A percentile compares a stretch with the other conserved stretches of the same genome.
Evolutionary conservation across 2,329 filamentous ascomycete species (phyloP).

Genomic region (Diplocarpon mali): DNA sequence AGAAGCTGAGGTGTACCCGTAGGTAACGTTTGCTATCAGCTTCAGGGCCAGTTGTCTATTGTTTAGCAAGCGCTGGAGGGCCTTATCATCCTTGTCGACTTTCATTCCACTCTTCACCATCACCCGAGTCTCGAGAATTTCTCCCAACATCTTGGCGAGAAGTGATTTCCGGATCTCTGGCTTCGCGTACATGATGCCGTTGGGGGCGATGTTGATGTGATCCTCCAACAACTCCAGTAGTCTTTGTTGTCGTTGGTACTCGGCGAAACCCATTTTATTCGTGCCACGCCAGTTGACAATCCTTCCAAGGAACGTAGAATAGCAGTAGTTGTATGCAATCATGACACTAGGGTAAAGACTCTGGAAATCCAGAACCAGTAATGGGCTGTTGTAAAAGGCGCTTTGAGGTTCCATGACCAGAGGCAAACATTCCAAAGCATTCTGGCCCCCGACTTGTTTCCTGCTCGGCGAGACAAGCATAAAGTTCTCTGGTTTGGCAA

Average conservation of each 20-base stretch:
- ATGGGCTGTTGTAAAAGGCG: constrained; percentile 80
- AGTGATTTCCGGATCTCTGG: constrained; percentile 78
- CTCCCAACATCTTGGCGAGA: constrained; percentile 89
- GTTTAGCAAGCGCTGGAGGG: constrained; percentile 76
- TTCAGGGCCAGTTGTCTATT: constrained; percentile 92
- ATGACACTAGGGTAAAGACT: constrained; percentile 94
- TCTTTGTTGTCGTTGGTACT: constrained; percentile 68
- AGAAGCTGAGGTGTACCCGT: constrained; percentile 92
- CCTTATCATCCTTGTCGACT: constrained; percentile 76
- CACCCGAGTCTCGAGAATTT: constrained; percentile 88
- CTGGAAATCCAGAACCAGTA: constrained; percentile 91
- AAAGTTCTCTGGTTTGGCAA: constrained; percentile 94
- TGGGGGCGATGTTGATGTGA: constrained; percentile 84
- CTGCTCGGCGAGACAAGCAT: constrained; percentile 79
- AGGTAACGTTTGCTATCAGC: constrained; percentile 96
- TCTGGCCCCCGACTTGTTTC: constrained; percentile 87
- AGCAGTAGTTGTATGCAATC: constrained; percentile 99
- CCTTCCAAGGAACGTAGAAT: constrained; percentile 87
- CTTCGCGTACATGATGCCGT: constrained; percentile 93
- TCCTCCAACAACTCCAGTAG: constrained; percentile 71
- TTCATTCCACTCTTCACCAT: constrained; percentile 99
- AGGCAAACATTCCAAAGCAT: constrained; percentile 86
- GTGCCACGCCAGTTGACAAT: constrained; percentile 79
- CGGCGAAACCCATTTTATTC: constrained; percentile 89
- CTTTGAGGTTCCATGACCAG: constrained; percentile 97